Evolutionary conservation across 805 yeast genomes (phyloP).

Genomic region (Groenewaldozyma tartarivorans): DNA sequence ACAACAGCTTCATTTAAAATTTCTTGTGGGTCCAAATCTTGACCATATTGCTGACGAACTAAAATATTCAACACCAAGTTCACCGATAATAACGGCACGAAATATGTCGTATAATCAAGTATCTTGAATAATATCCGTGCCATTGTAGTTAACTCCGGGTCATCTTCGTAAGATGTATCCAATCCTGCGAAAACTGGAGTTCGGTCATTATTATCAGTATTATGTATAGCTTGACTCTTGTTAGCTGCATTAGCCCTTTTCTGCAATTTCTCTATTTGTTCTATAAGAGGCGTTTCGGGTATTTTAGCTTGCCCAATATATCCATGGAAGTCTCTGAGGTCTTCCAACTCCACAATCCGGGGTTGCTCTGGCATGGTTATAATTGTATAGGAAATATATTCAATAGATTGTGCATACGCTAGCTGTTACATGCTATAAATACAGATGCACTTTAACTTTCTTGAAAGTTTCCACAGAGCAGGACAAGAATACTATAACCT

Average conservation of each 20-base stretch:
- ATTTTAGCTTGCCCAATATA: conserved; percentile 14
- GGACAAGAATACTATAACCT: no score
- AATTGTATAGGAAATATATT: not conserved
- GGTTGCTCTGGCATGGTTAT: conserved; percentile 6
- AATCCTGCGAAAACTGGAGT: conserved; percentile 2
- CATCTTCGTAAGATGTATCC: conserved; percentile 4
- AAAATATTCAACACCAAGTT: conserved; percentile 27
- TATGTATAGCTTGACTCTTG: conserved; percentile 3
- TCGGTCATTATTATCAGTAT: not conserved
- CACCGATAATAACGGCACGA: conserved; percentile 27
- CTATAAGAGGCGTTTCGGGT: conserved; percentile 14
- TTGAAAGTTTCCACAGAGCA: no score
- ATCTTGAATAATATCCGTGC: conserved; percentile 21
- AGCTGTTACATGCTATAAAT: no score
- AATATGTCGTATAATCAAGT: conserved; percentile 22
- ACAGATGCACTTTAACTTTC: no score
- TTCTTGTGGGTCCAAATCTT: conserved; percentile 8
- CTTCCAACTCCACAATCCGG: conserved; percentile 14
- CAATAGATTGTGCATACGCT: no score
- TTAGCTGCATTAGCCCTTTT: conserved; percentile 2
- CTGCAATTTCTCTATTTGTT: conserved; percentile 14
- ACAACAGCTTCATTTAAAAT: conserved; percentile 15
- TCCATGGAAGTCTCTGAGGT: conserved; percentile 10
- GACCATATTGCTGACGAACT: conserved; percentile 29
- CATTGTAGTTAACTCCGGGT: conserved; percentile 10